phyloP scores from a whole-genome alignment of 2,329 filamentous ascomycete species.

The Beauveria sp. region DNA sequence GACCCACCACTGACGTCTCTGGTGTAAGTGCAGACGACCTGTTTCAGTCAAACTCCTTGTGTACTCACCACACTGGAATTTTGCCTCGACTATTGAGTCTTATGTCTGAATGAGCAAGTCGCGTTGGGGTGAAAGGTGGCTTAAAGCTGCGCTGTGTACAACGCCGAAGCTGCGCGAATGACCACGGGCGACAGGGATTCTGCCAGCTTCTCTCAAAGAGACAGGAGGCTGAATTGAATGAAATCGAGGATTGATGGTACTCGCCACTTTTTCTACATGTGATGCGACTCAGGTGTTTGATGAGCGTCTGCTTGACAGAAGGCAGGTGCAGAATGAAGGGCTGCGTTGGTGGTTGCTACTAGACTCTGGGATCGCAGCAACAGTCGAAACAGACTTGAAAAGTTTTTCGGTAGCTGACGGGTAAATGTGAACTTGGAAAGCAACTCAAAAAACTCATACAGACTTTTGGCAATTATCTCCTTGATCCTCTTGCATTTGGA shows the following conservation, averaged over 20 bases:
- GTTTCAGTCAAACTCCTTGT: neutral
- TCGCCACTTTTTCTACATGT: no score
- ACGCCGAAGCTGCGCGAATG: neutral
- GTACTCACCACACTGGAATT: neutral
- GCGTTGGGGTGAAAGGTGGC: no score
- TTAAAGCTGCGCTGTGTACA: neutral
- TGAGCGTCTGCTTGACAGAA: no score
- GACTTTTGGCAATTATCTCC: no score
- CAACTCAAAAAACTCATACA: no score
- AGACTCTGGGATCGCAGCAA: no score
- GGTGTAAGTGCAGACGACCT: constrained; percentile 1
- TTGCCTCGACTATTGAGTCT: neutral
- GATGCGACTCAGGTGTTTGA: no score
- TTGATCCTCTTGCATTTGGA: no score
- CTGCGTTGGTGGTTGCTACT: no score
- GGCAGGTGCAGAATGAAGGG: no score
- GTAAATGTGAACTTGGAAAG: no score
- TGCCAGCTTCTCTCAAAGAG: neutral
- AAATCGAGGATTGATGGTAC: neutral
- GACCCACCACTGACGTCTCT: constrained; percentile 5
- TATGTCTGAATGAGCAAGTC: neutral
- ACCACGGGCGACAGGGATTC: neutral
- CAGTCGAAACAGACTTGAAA: neutral
- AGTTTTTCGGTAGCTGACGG: no score
- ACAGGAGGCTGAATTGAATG: neutral